phyloP scores from a whole-genome alignment of 2,329 filamentous ascomycete species.

The Geoglossum cookeanum region DNA sequence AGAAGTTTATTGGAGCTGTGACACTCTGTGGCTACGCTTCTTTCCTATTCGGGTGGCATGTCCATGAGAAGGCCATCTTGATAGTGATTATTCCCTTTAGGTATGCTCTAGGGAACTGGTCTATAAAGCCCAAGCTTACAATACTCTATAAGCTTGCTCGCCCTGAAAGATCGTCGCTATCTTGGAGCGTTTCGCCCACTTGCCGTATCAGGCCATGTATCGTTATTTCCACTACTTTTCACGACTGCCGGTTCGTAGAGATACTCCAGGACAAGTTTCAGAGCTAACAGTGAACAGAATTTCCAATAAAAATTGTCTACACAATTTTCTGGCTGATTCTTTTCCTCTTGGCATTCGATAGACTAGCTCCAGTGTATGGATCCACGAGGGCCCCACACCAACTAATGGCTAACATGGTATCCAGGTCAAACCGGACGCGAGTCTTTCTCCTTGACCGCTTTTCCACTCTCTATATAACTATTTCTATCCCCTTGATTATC shows the following conservation, averaged over 20 bases:
- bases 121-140: neutral
- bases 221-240: constrained; percentile 83
- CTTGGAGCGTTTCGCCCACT: constrained; percentile 81
- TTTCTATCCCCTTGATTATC: constrained; percentile 72
- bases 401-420: neutral
- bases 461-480: constrained; percentile 69
- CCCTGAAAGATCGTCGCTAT: constrained; percentile 74
- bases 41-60: constrained; percentile 96
- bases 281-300: constrained; percentile 34
- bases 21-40: constrained; percentile 91
- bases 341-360: constrained; percentile 74
- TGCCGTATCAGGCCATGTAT: constrained; percentile 85
- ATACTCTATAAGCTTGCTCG: constrained; percentile 40
- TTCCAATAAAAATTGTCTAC: constrained; percentile 84
- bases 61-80: constrained; percentile 92
- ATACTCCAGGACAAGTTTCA: neutral
- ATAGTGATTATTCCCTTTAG: constrained; percentile 87
- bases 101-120: neutral
- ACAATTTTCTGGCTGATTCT: constrained; percentile 80
- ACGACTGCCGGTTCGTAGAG: constrained; percentile 40
- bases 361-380: constrained; percentile 55
- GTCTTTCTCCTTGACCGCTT: constrained; percentile 86
- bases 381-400: neutral
- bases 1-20: constrained; percentile 71
- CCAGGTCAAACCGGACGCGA: constrained; percentile 48